A percentile compares a stretch with the other conserved stretches of the same genome.
Conservation (phyloP, 2,329 filamentous ascomycete species). For the Colletotrichum musae region DNA sequence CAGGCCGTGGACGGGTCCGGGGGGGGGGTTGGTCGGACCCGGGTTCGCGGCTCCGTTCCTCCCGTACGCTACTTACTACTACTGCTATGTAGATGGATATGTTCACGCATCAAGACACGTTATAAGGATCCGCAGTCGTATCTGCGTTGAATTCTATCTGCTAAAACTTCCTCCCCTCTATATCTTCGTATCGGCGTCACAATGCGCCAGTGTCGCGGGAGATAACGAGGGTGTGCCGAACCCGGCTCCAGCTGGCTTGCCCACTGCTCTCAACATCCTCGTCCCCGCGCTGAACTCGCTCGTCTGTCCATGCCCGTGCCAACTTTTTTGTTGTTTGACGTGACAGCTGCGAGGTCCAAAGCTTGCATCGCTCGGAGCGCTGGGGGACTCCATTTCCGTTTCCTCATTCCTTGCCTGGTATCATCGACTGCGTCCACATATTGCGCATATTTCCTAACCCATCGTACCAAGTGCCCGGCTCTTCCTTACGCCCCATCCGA, state of each 20-base stretch:
- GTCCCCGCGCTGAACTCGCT: neutral
- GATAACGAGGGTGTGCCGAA: neutral
- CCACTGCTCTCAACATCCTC: neutral
- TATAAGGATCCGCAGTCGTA: conserved; percentile 2
- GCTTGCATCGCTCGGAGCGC: neutral
- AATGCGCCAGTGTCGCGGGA: conserved; percentile 14
- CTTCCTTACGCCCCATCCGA: neutral
- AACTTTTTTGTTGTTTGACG: conserved; percentile 14
- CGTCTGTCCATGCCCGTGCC: neutral
- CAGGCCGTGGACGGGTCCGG: neutral
- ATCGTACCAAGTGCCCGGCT: neutral
- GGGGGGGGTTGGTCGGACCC: neutral
- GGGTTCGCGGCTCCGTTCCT: conserved; percentile 1
- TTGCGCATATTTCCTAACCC: neutral
- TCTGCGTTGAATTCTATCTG: conserved; percentile 35
- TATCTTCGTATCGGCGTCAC: conserved; percentile 31
- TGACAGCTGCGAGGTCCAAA: conserved; percentile 23
- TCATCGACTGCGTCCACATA: conserved; percentile 34
- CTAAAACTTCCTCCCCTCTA: conserved; percentile 26
- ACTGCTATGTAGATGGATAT: too few species aligned
- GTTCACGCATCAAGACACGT: too few species aligned
- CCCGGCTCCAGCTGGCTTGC: neutral
- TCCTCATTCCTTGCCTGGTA: conserved; percentile 28
- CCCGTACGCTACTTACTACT: too few species aligned
- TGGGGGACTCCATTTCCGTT: neutral